Evolutionary conservation across 1,284 basidiomycete genomes (phyloP), one percentile per base, ranked within the genome.

Genomic region (Naganishia sp.): DNA sequence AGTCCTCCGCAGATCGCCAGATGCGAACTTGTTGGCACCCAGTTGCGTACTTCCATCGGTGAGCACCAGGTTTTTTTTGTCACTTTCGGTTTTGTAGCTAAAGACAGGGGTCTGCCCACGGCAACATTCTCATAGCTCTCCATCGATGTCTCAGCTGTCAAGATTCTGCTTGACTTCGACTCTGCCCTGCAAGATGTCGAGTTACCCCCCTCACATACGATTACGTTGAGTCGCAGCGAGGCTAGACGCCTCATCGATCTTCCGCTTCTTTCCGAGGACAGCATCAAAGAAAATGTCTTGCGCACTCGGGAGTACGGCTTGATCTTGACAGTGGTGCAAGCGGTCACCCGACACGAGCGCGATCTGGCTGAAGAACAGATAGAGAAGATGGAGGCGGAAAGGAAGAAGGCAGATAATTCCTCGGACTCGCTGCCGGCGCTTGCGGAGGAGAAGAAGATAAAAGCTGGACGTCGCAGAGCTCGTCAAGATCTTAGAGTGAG

Each of bases 331-430:
- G 58, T 61, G 2, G 58, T 61, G 17, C 58, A 61, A 61, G 58
- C 58, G 7, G 58, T 61, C 18, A 61, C 58, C 0, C 31, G 58
- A 10, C 47, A 51, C 18, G 47, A 51, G 21, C 58, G 58, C 18
- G 58, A 61, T 51, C 35, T 61, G 21, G 58, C 58, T 10, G 58
- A 61, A 50, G 58, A 61, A 28, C 58, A 61, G 17, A 23, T 51
- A 6, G 58, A 61, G n/a, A 61, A 61, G 47, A 25, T 51, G 58
- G 58, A 61, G 28, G 11, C 35, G n/a, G 58, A 61, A 10, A 61
- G 58, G 47, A 61, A 51, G 21, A 61, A 61, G 32, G 58, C 58
- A 35, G 58, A 61, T 35, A 50, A 42, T 28, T 61, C 58, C 11
- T 23, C 46, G 13, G 58, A 61, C 13, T 51, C 58, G n/a, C 50